phyloP scores from a whole-genome alignment of 2,329 filamentous ascomycete genomes.

The Penicillium olsonii region DNA sequence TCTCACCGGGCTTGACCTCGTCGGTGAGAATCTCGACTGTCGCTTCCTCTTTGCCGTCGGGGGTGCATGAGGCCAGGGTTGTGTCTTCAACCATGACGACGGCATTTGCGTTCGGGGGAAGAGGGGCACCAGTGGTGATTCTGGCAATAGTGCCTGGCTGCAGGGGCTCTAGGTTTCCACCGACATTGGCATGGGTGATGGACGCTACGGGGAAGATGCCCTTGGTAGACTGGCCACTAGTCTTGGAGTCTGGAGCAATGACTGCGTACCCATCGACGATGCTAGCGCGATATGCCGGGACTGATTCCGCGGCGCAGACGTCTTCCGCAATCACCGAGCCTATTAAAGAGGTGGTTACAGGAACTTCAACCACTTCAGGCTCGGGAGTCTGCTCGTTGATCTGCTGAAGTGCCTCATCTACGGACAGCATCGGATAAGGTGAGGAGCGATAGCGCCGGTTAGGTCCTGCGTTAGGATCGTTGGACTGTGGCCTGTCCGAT shows the following conservation, averaged over 20 bases:
- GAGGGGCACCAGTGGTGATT: conserved; percentile 91
- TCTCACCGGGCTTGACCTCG: conserved; percentile 74
- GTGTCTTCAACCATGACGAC: conserved; percentile 99
- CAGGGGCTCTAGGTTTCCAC: conserved; percentile 62
- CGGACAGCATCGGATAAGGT: conserved; percentile 88
- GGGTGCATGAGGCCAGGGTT: conserved; percentile 69
- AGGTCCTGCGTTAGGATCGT: conserved; percentile 61
- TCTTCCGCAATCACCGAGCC: conserved; percentile 81
- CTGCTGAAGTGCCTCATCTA: conserved; percentile 73
- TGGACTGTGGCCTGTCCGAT: conserved; percentile 58
- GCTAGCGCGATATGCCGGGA: conserved; percentile 91
- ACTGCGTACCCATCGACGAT: conserved; percentile 97
- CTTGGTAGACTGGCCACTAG: conserved; percentile 62
- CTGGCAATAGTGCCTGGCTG: conserved; percentile 76
- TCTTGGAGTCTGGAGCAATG: conserved; percentile 55
- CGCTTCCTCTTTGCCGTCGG: conserved; percentile 80
- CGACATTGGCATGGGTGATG: conserved; percentile 80
- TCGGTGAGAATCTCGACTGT: conserved; percentile 84
- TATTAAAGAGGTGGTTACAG: conserved; percentile 67
- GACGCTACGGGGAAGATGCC: conserved; percentile 84
- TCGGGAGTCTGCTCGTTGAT: conserved; percentile 73
- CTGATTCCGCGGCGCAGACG: conserved; percentile 75
- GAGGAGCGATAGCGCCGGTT: conserved; percentile 77
- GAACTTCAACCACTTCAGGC: conserved; percentile 57
- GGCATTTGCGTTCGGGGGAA: conserved; percentile 83